Conservation (phyloP, 768 basidiomycete genomes). For the Mycena rosella region DNA sequence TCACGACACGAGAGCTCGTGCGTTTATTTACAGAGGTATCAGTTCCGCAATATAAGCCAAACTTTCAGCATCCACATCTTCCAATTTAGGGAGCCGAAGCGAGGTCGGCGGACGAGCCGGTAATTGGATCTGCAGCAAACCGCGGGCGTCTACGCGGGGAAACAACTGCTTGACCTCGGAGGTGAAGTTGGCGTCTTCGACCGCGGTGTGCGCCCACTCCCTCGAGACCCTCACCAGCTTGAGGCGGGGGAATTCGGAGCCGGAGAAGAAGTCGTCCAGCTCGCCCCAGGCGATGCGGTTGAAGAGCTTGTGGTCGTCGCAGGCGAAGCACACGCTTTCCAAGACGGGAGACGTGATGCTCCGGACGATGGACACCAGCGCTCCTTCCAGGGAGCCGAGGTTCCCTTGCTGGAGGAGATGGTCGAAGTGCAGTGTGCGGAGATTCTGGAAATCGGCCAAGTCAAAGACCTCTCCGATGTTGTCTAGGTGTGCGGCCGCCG, state of each 20-base stretch:
- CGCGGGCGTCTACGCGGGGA: background rate
- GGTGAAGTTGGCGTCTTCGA: background rate
- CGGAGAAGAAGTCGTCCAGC: constrained; percentile 3
- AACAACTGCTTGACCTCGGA: background rate
- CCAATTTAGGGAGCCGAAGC: background rate
- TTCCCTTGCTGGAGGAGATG: background rate
- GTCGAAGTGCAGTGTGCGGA: constrained; percentile 7
- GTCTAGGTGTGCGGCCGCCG: background rate
- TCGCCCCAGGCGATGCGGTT: background rate
- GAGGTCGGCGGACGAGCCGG: too few species aligned
- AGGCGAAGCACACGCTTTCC: background rate
- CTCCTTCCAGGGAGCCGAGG: background rate
- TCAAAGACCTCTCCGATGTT: background rate
- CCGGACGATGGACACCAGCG: background rate
- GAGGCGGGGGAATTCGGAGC: constrained; percentile 1
- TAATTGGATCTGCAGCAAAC: background rate
- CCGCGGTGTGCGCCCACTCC: background rate
- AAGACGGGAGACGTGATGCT: background rate
- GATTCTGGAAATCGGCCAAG: background rate
- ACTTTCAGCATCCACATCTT: background rate
- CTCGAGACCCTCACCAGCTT: background rate
- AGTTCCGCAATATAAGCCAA: too few species aligned
- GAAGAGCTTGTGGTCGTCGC: background rate
- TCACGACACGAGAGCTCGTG: too few species aligned
- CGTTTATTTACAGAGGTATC: too few species aligned